A percentile compares a stretch with the other conserved stretches of the same genome.
phyloP scores from a whole-genome alignment of 805 yeast genomes.

The Ogataea dorogensis region DNA sequence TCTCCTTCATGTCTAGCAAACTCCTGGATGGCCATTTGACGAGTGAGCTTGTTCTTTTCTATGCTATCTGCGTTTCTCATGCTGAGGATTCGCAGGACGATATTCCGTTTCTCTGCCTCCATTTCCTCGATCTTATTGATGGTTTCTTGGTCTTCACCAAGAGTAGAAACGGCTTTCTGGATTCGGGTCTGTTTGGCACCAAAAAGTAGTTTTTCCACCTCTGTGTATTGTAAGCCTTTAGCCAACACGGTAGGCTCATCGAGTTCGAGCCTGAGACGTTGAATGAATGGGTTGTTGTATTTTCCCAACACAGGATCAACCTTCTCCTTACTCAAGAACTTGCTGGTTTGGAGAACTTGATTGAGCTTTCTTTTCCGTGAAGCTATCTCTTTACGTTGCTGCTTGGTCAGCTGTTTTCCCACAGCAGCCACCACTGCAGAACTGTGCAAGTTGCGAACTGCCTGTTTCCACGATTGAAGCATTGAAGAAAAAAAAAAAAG shows the following conservation, averaged over 20 bases:
- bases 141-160: conserved; percentile 24
- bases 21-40: conserved; percentile 68
- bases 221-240: conserved; percentile 54
- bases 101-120: conserved; percentile 62
- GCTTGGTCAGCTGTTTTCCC: conserved; percentile 16
- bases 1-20: conserved; percentile 85
- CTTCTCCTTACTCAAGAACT: conserved; percentile 28
- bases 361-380: conserved; percentile 20
- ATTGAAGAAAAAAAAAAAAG: conserved; percentile 1
- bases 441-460: conserved; percentile 13
- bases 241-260: conserved; percentile 65
- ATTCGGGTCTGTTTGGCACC: conserved; percentile 71
- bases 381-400: conserved; percentile 14
- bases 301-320: conserved; percentile 88
- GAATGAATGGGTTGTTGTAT: conserved; percentile 61
- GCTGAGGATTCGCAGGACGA: conserved; percentile 66
- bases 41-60: conserved; percentile 58
- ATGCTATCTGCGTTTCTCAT: conserved; percentile 65
- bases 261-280: conserved; percentile 63
- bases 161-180: conserved; percentile 30
- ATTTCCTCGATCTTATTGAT: conserved; percentile 28
- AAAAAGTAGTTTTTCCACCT: conserved; percentile 71
- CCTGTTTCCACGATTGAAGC: conserved; percentile 7
- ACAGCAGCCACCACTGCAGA: conserved; percentile 11
- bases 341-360: conserved; percentile 17